Base-by-base conservation (phyloP, 148 eudicot genomes). In the Chenopodium album region DNA sequence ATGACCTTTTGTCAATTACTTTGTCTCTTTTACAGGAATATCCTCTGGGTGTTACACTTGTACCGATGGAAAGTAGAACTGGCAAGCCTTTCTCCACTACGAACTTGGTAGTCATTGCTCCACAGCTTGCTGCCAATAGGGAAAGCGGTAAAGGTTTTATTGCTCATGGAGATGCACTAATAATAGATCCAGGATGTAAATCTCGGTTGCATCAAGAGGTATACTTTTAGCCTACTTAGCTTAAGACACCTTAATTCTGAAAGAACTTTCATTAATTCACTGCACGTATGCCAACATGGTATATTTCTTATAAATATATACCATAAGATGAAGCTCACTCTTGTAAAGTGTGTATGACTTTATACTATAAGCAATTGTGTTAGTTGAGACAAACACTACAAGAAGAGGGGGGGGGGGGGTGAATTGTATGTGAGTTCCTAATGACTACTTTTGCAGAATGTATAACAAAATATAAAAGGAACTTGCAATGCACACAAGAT, bases 1-100 rank as follows among this genome's bases (percentile, higher is more conserved):
- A 75, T 31, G n/a, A 68, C 4, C 50, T 82, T 50, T 69, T 22
- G 10, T 71, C 56, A 71, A 46, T 69, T 79, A 17, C 20, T 29
- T 37, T 73, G 37, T 56, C 76, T 75, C 47, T 37, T 78, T 69
- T 86, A 64, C 77, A 95, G 99, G 99, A 93, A 85, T 95, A 91
- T 82, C 99, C 99, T 82, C 93, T 89, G 37, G 98, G 99, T 63
- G 88, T 93, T 79, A 87, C 82, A 79, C 78, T 95, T 82, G 79
- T 93, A 71, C 99, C 99, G 9, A 93, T 95, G 99, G 82, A 83
- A 86, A 95, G 99, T 84, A 91, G 92, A 88, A 95, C 99, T 20
- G 84, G 83, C 41, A 95, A 91, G 87, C 99, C 99, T 82, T 95
- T 88, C 80, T 87, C 63, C 80, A 95, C 99, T 50, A 93, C 99